Conservation (phyloP, 2,329 filamentous ascomycete species). For the Neonectria hederae region DNA sequence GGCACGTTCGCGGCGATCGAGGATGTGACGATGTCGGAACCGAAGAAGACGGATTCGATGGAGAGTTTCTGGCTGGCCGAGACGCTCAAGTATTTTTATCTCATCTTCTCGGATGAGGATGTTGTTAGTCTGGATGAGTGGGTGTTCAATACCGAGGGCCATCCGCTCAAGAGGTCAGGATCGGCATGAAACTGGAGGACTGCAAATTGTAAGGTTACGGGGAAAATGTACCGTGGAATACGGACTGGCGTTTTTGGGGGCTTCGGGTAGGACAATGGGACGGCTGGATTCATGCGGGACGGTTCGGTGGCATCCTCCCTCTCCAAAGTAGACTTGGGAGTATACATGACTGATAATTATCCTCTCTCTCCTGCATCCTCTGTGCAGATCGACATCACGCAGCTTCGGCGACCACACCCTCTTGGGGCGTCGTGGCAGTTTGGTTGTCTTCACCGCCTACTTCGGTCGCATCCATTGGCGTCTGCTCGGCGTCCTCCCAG, state of each 20-base stretch:
- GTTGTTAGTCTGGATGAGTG: conserved; percentile 74
- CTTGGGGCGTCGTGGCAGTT: background rate
- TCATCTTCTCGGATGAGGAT: conserved; percentile 73
- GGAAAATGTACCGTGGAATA: background rate
- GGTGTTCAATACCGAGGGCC: conserved; percentile 68
- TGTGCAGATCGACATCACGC: background rate
- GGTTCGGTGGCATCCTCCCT: background rate
- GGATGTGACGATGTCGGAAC: conserved; percentile 66
- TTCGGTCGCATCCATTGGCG: background rate
- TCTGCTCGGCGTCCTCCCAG: background rate
- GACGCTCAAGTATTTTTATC: conserved; percentile 80
- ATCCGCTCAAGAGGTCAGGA: conserved; percentile 50
- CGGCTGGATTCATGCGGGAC: background rate
- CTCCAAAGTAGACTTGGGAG: background rate
- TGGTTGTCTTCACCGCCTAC: background rate
- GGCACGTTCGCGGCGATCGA: conserved; percentile 69
- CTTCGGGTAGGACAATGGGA: background rate
- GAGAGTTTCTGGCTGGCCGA: conserved; percentile 77
- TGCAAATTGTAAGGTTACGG: conserved; percentile 5
- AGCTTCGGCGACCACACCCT: conserved; percentile 6
- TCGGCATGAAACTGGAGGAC: background rate
- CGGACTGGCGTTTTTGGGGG: background rate
- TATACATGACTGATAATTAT: background rate
- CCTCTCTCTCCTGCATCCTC: background rate
- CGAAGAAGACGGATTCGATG: conserved; percentile 66